A percentile compares a stretch with the other conserved stretches of the same genome.
phyloP scores from a whole-genome alignment of 2,329 filamentous ascomycete species.

The Penicillium aurantiogriseum region DNA sequence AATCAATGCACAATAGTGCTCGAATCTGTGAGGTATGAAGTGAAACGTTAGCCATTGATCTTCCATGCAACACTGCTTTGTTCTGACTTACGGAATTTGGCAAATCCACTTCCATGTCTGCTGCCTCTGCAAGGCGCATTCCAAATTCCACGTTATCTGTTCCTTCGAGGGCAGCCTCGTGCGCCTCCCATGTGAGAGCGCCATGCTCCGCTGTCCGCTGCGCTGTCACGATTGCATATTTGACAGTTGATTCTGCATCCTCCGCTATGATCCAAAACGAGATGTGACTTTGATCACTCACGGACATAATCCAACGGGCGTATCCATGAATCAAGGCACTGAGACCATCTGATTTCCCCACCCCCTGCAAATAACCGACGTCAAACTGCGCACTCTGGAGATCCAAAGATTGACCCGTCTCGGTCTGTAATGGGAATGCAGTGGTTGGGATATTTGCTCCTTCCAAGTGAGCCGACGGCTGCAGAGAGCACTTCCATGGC shows the following conservation, averaged over 20 bases:
- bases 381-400: background rate
- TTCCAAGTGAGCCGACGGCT: background rate
- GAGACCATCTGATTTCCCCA: background rate
- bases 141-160: background rate
- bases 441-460: background rate
- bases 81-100: background rate
- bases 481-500: background rate
- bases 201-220: background rate
- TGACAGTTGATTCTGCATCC: background rate
- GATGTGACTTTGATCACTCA: background rate
- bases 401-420: background rate
- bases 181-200: background rate
- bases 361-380: background rate
- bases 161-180: background rate
- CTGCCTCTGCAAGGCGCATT: background rate
- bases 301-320: slow-evolving; percentile 1
- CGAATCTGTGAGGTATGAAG: background rate
- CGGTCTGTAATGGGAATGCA: background rate
- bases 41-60: background rate
- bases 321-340: background rate
- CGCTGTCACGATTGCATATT: background rate
- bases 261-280: background rate
- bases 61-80: background rate
- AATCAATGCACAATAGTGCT: background rate
- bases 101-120: background rate